Base-by-base conservation (phyloP, 805 yeast genomes). In the Cyberlindnera galapagoensis region DNA sequence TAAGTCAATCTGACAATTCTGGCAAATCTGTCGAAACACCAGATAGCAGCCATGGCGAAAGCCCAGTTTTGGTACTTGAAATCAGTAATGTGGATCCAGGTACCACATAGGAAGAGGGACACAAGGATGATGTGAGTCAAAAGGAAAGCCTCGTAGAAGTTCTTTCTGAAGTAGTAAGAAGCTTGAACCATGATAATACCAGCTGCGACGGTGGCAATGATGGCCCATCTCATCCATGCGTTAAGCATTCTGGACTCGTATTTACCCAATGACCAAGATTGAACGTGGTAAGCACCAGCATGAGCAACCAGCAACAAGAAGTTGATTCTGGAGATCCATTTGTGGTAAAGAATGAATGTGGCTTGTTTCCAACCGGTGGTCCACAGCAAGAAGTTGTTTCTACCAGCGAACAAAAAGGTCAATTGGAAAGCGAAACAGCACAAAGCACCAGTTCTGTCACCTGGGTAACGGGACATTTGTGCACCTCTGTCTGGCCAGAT, bases 351-450 rank as follows among this genome's bases (percentile, higher is more conserved):
- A 42, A 76, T 63, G 55, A 82, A 80, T 3, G 81, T 68, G 11
- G 79, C 63, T 43, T 71, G 77, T 6, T 74, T 62, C 72, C 85
- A 70, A 7, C 86, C 84, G 1, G 90, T 74, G 11, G 77, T 35
- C 56, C 60, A 63, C 37, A 70, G 67, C 40, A 82, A 55, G 30
- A 84, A 65, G 55, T 80, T 84, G 57, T 81, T 84, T 47, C 94
- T 63, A 9, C 86, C 82, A 6, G 83, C 78, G 47, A 82, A 76
- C 27, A 81, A 52, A 33, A 76, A 65, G 17, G 75, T 49, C 8
- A 69, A 46, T 1, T 88, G 85, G 35, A 76, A 43, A 18, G 57
- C 52, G 14, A 58, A 59, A 27, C 61, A 47, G 9, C 36, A 23
- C 7, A 49, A 24, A 16, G 43, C 33, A 24, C 48, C 56, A 8